Evolutionary conservation across 441 rosid species (phyloP).

Genomic region (Corymbia calophylla): DNA sequence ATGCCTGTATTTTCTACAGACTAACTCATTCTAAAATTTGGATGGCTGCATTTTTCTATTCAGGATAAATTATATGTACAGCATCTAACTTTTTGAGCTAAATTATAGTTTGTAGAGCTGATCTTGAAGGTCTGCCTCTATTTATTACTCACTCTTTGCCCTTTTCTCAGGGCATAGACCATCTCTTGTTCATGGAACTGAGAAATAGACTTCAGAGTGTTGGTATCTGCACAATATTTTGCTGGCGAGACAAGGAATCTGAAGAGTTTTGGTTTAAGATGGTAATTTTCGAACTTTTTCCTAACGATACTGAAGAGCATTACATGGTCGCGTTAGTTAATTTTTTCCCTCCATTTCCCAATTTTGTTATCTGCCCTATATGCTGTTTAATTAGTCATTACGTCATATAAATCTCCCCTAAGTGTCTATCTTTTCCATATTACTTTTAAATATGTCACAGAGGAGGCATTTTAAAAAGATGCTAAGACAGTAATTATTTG

Average conservation of each 20-base stretch:
- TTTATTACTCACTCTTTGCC: neutral
- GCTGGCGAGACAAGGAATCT: conserved; percentile 85
- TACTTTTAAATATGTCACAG: neutral
- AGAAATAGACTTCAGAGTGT: conserved; percentile 63
- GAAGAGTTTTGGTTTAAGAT: conserved; percentile 80
- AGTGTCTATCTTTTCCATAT: neutral
- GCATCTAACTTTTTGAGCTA: neutral
- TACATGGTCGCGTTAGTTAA: neutral
- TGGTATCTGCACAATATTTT: conserved; percentile 53
- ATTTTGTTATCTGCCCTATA: neutral
- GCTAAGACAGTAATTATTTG: neutral
- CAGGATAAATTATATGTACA: neutral
- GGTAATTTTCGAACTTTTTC: conserved; percentile 22
- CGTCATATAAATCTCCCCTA: neutral
- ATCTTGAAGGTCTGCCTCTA: neutral
- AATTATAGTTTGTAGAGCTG: neutral
- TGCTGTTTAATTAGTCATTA: neutral
- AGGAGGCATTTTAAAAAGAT: neutral
- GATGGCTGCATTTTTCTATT: neutral
- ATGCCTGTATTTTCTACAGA: neutral
- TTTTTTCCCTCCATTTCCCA: neutral
- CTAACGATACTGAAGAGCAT: neutral
- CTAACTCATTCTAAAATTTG: neutral
- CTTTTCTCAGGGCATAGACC: conserved; percentile 53
- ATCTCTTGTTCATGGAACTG: conserved; percentile 44